Conservation (phyloP, 2,329 filamentous ascomycete genomes). For the Hansfordia pulvinata region DNA sequence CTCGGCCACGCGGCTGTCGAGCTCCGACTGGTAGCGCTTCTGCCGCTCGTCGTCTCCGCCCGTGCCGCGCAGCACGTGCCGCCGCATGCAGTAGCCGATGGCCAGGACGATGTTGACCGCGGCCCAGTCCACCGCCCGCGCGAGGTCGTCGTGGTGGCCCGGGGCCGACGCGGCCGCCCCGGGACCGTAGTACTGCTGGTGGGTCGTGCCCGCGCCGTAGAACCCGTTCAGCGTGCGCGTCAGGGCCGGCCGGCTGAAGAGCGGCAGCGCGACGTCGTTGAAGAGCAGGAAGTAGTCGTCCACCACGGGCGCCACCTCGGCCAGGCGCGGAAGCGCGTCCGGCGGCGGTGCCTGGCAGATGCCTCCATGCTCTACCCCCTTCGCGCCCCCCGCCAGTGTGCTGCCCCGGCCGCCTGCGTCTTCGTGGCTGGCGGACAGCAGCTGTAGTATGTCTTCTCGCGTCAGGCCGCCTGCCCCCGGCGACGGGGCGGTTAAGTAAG, state of each 20-base stretch:
- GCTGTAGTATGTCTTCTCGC: too few species aligned
- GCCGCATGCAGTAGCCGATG: conserved; percentile 17
- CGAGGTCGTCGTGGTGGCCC: too few species aligned
- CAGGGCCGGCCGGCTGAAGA: conserved; percentile 22
- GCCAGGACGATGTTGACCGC: conserved; percentile 25
- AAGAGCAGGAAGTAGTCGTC: conserved; percentile 21
- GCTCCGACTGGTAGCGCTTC: conserved; percentile 16
- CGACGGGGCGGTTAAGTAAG: too few species aligned
- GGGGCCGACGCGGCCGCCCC: too few species aligned
- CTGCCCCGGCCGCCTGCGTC: conserved; percentile 2
- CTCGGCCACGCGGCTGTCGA: conserved; percentile 23
- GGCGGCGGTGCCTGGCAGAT: too few species aligned
- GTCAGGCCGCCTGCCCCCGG: conserved; percentile 1
- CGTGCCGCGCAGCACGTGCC: conserved; percentile 7
- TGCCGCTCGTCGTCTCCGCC: conserved; percentile 5
- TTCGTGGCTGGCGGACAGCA: conserved; percentile 1
- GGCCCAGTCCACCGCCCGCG: conserved; percentile 18
- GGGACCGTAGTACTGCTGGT: too few species aligned
- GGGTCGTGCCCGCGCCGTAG: conserved; percentile 14
- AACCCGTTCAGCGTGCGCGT: conserved; percentile 20
- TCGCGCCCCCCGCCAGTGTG: too few species aligned
- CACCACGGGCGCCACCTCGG: conserved; percentile 19
- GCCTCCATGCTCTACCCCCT: too few species aligned
- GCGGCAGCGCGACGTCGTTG: conserved; percentile 17
- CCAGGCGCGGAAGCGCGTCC: conserved; percentile 20